Base-by-base conservation (phyloP, 352 stramenopile genomes). In the Phytophthora uliginosa region DNA sequence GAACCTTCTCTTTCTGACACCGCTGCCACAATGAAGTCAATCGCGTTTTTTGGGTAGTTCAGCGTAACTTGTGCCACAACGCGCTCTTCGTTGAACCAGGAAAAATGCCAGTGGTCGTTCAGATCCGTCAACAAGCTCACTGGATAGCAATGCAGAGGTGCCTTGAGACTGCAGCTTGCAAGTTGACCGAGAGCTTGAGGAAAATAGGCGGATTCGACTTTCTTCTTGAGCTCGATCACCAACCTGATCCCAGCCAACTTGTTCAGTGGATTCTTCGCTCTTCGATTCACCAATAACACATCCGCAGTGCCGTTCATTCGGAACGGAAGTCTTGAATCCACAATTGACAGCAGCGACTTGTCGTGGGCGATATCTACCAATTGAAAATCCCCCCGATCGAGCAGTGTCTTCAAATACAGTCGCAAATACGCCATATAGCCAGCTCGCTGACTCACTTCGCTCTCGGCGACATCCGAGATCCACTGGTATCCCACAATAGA, bases 101-200 rank as follows among this genome's bases (percentile, higher is more conserved):
- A 66, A 47, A 79, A 79, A 71, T 73, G 67, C 67, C 73, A 79
- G 22, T 47, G 22, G 38, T 68, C 62, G 68, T 73, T 79, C 51
- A 79, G 42, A 70, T 79, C 62, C 52, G 73, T 75, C 63, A 81
- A 65, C 47, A 81, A 71, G 42, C 73, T 71, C 57, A 74, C 0
- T 42, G 63, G 69, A 57, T 60, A 66, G 28, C 73, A 81, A 52
- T 69, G 8, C 9, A 66, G 45, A 67, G 61, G 67, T 45, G 73
- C 67, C 53, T 81, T 78, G 13, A 81, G 8, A 28, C 73, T 77
- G 33, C 51, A 63, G 38, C 63, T 67, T 17, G 45, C 73, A 77
- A 81, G 73, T 65, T 77, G 69, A 48, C 60, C 73, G 47, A 80
- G 15, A 5, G 69, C 63, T 75, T 80, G 63, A 74, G 57, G 38